phyloP scores from a whole-genome alignment of 2,329 filamentous ascomycete species.

The Paraconiothyrium brasiliense region DNA sequence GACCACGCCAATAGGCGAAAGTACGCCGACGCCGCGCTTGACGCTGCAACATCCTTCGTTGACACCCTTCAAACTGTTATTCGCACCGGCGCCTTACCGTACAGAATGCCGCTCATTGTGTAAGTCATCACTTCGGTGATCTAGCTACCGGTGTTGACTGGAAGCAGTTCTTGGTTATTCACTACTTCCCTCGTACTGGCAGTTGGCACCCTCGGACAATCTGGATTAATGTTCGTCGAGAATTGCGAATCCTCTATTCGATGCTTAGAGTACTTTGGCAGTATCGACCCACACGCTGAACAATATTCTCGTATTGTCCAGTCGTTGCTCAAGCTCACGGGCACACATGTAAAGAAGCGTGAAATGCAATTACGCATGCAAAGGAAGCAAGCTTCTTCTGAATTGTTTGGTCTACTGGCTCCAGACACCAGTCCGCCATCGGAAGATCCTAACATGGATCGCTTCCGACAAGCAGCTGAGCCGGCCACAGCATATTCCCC shows the following conservation, averaged over 20 bases:
- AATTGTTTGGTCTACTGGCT: conserved; percentile 40
- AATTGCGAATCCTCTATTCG: conserved; percentile 34
- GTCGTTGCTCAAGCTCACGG: conserved; percentile 37
- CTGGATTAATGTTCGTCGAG: conserved; percentile 31
- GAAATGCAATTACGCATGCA: conserved; percentile 34
- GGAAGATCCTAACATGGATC: not conserved
- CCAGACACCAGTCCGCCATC: conserved; percentile 15
- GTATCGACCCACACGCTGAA: conserved; percentile 39
- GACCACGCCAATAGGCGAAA: conserved; percentile 39
- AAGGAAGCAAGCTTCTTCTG: conserved; percentile 40
- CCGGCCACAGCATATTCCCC: conserved; percentile 14
- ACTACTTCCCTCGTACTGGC: conserved; percentile 41
- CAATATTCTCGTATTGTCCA: conserved; percentile 41
- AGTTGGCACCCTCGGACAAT: conserved; percentile 37
- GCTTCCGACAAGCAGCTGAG: not conserved
- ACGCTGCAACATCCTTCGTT: conserved; percentile 39
- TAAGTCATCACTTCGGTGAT: conserved; percentile 19
- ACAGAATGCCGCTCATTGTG: conserved; percentile 45
- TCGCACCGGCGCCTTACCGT: conserved; percentile 30
- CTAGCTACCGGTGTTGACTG: not conserved
- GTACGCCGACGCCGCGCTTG: conserved; percentile 43
- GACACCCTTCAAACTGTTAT: conserved; percentile 37
- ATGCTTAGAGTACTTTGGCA: conserved; percentile 40
- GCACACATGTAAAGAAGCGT: conserved; percentile 35
- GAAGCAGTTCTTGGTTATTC: conserved; percentile 37